Conservation (phyloP, 768 basidiomycete genomes). For the Hericium erinaceus region DNA sequence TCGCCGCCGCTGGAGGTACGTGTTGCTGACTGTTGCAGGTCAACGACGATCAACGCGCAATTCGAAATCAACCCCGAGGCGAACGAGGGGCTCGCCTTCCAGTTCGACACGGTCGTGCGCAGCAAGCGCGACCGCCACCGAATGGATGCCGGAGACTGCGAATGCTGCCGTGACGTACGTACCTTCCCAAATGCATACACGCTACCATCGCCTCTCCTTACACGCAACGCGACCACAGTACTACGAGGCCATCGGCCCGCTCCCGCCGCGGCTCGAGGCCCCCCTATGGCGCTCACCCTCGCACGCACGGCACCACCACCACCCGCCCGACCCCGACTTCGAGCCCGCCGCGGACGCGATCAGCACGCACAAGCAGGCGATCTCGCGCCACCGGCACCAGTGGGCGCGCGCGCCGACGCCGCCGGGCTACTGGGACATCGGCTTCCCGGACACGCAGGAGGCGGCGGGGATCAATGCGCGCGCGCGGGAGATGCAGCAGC, state of each 20-base stretch:
- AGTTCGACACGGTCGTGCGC: conserved; percentile 73
- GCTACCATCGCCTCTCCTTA: not conserved
- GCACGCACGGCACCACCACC: conserved; percentile 5
- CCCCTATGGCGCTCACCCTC: conserved; percentile 70
- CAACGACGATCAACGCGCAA: conserved; percentile 7
- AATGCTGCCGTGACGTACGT: conserved; percentile 69
- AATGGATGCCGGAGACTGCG: conserved; percentile 73
- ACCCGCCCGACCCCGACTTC: not conserved
- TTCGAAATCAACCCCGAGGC: conserved; percentile 57
- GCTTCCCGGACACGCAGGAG: conserved; percentile 83
- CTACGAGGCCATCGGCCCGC: conserved; percentile 65
- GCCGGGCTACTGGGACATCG: conserved; percentile 85
- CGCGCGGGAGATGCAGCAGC: conserved; percentile 63
- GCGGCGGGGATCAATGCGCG: conserved; percentile 62
- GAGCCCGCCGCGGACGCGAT: conserved; percentile 19
- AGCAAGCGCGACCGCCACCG: conserved; percentile 49
- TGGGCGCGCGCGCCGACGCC: conserved; percentile 71
- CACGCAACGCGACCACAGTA: conserved; percentile 38
- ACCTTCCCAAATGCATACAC: not conserved
- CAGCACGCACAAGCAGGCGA: conserved; percentile 52
- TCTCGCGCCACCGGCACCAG: conserved; percentile 64
- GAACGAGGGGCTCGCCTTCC: conserved; percentile 59
- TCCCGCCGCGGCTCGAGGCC: conserved; percentile 53
- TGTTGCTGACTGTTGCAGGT: not conserved
- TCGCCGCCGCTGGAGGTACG: too few species aligned